Evolutionary conservation across 2,329 filamentous ascomycete species (phyloP).

Genomic region (Beauveria brongniartii): DNA sequence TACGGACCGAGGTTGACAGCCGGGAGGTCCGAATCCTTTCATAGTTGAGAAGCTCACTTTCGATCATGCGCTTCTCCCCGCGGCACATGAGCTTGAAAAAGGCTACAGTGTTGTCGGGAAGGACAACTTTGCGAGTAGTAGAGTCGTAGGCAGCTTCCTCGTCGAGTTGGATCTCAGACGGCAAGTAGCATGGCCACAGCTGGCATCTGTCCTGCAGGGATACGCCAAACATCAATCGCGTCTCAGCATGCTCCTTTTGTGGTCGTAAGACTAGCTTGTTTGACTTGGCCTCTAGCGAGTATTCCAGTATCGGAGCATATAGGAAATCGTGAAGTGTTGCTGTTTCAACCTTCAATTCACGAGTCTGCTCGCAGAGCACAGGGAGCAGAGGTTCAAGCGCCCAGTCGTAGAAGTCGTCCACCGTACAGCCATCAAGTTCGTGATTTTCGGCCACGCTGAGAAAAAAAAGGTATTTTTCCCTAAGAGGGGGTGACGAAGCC

Average conservation of each 20-base stretch:
- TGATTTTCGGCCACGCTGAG: not conserved
- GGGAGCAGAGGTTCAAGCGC: not conserved
- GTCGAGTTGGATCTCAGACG: not conserved
- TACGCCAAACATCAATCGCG: not conserved
- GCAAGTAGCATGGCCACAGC: not conserved
- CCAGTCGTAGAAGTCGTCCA: not conserved
- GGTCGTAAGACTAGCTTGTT: not conserved
- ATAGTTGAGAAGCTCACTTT: not conserved
- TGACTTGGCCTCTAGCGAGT: not conserved
- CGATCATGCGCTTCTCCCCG: not conserved
- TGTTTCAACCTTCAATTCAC: not conserved
- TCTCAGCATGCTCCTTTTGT: not conserved
- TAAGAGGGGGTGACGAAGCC: not conserved
- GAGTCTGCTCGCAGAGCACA: not conserved
- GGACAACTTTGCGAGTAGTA: not conserved
- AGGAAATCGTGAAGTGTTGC: not conserved
- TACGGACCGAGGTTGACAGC: not conserved
- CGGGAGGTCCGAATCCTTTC: not conserved
- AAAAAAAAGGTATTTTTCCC: not conserved
- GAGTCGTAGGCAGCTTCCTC: not conserved
- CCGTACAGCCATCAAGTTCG: not conserved
- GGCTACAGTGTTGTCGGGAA: not conserved
- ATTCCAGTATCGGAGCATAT: not conserved
- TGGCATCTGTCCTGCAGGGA: not conserved
- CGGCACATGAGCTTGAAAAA: not conserved